These are phyloP conservation scores for Bocquillonia castaneifolia DNA, from an alignment of 441 rosid species.

Conservation along the genomic window DNA sequence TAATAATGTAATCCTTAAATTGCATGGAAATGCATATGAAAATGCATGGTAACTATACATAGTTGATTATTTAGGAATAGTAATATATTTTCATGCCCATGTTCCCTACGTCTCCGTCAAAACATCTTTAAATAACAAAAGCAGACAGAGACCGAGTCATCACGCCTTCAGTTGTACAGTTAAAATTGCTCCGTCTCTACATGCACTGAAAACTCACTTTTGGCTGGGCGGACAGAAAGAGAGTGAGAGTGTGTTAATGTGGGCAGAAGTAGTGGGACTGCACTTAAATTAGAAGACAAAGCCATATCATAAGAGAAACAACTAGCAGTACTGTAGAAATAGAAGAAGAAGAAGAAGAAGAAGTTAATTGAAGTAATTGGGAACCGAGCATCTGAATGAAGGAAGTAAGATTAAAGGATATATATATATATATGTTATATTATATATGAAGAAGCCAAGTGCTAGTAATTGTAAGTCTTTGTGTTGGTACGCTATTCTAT, in stretches of 20 bases:
- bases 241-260: constrained; percentile 20
- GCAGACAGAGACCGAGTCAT: constrained; percentile 26
- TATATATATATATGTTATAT: too few relatives aligned
- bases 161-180: constrained; percentile 36
- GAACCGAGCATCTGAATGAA: constrained; percentile 26
- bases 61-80: neutral
- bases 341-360: constrained; percentile 2
- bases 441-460: too few relatives aligned
- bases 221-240: constrained; percentile 12
- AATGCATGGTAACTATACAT: neutral
- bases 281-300: too few relatives aligned
- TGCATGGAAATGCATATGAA: neutral
- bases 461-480: constrained; percentile 13
- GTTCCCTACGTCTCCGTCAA: constrained; percentile 15
- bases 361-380: constrained; percentile 23
- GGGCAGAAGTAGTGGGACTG: constrained; percentile 24
- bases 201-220: constrained; percentile 19
- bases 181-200: constrained; percentile 36
- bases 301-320: too few relatives aligned
- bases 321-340: too few relatives aligned
- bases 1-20: neutral
- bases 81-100: neutral
- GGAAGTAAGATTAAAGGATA: neutral
- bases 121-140: constrained; percentile 32
- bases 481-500: constrained; percentile 18